Percentiles rank a stretch among this genome's conserved stretches.
These are phyloP conservation scores for Albophoma yamanashiensis DNA, from an alignment of 2,329 filamentous ascomycete species.

Conservation along the genomic window DNA sequence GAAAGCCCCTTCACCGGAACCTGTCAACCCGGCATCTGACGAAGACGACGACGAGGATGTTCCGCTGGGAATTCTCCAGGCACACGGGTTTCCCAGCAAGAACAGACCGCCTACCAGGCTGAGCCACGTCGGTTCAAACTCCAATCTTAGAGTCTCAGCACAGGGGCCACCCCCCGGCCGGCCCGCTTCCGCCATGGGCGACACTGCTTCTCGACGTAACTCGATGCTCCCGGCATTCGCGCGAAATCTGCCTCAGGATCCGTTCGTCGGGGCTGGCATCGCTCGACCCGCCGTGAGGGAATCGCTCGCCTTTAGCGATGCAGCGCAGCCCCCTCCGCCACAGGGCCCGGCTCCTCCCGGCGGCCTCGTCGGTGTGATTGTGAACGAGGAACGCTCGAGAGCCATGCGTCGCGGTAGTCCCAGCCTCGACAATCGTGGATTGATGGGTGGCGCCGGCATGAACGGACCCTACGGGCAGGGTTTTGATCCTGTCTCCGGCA, in stretches of 20 bases:
- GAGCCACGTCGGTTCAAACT: conserved; percentile 55
- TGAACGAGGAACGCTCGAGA: conserved; percentile 68
- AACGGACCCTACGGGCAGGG: conserved; percentile 24
- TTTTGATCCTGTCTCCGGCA: conserved; percentile 38
- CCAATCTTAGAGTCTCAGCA: conserved; percentile 53
- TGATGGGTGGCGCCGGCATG: conserved; percentile 21
- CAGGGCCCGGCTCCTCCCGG: conserved; percentile 46
- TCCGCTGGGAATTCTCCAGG: conserved; percentile 74
- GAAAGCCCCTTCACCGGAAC: conserved; percentile 25
- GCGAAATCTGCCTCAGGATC: conserved; percentile 70
- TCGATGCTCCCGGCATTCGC: conserved; percentile 69
- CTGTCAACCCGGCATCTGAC: conserved; percentile 45
- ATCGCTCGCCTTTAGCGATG: conserved; percentile 59
- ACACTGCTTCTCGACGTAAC: conserved; percentile 22
- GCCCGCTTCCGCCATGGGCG: conserved; percentile 47
- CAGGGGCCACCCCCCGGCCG: conserved; percentile 33
- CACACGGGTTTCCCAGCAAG: conserved; percentile 78
- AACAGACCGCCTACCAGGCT: conserved; percentile 63
- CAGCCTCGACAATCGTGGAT: conserved; percentile 43
- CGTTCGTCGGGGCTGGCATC: conserved; percentile 70
- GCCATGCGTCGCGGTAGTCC: conserved; percentile 72
- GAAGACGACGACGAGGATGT: conserved; percentile 89
- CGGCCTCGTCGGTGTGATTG: conserved; percentile 80
- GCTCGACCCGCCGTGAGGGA: conserved; percentile 65
- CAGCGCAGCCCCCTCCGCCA: conserved; percentile 27